These are phyloP conservation scores for Boeremia lycopersici DNA, from an alignment of 2,329 filamentous ascomycete genomes.

Conservation along the genomic window DNA sequence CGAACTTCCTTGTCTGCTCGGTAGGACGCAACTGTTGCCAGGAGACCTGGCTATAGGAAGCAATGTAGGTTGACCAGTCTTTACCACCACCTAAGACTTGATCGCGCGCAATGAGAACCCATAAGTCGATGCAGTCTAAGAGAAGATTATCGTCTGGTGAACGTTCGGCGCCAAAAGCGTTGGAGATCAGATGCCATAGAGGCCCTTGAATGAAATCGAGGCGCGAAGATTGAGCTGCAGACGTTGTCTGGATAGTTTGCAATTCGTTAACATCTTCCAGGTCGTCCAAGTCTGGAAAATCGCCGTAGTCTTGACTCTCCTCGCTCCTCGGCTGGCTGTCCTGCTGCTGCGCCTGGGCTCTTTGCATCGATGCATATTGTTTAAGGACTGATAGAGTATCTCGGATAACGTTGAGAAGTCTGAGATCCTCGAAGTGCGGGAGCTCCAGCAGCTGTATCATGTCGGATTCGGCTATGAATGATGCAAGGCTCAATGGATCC, in stretches of 20 bases:
- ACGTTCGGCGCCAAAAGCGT: conserved; percentile 65
- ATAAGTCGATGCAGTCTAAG: conserved; percentile 59
- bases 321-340: conserved; percentile 52
- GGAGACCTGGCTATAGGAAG: conserved; percentile 58
- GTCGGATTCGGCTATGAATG: conserved; percentile 52
- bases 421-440: conserved; percentile 56
- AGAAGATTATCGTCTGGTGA: conserved; percentile 60
- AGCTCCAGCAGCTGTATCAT: conserved; percentile 57
- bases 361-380: conserved; percentile 42
- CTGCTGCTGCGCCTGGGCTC: conserved; percentile 23
- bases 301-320: conserved; percentile 70
- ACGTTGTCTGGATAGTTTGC: background rate
- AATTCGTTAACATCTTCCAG: conserved; percentile 51
- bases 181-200: conserved; percentile 62
- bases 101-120: conserved; percentile 57
- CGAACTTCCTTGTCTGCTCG: conserved; percentile 53
- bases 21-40: conserved; percentile 56
- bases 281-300: conserved; percentile 61
- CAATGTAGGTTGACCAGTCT: conserved; percentile 63
- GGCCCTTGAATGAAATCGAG: conserved; percentile 55
- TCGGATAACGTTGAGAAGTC: conserved; percentile 53
- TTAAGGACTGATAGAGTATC: conserved; percentile 58
- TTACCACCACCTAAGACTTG: conserved; percentile 53
- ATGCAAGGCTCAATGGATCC: conserved; percentile 49
- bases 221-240: conserved; percentile 12